A percentile compares a stretch with the other conserved stretches of the same genome.
phyloP scores from a whole-genome alignment of 139 green algal species.

The Edaphochlamys debaryana region DNA sequence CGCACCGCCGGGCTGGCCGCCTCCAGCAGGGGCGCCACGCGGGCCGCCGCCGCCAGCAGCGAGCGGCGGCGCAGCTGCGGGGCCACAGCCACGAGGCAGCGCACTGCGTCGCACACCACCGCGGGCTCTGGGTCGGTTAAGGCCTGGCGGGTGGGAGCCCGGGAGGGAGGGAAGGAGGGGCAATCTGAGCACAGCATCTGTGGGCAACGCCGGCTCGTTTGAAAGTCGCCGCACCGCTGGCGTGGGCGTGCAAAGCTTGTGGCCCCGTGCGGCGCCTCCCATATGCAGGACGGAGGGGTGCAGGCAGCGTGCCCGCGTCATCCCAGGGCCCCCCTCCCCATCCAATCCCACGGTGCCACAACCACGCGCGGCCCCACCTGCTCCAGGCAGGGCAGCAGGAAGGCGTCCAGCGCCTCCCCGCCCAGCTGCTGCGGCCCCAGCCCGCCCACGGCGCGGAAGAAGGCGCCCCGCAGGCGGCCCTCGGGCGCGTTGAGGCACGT shows the following conservation, averaged over 20 bases:
- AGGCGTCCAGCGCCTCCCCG: conserved; percentile 79
- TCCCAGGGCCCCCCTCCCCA: too few species aligned
- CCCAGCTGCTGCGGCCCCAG: conserved; percentile 49
- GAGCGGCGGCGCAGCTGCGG: conserved; percentile 65
- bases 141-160: conserved; percentile 53
- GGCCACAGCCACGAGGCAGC: conserved; percentile 69
- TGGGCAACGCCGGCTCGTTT: too few species aligned
- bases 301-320: too few species aligned
- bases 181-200: too few species aligned
- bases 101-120: conserved; percentile 75
- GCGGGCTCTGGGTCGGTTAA: conserved; percentile 69
- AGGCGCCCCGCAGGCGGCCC: conserved; percentile 79
- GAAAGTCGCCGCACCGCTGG: too few species aligned
- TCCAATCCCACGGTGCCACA: too few species aligned
- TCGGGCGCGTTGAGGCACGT: conserved; percentile 94
- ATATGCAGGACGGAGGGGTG: too few species aligned
- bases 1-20: conserved; percentile 64
- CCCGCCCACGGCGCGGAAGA: conserved; percentile 62
- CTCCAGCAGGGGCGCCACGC: conserved; percentile 60
- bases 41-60: conserved; percentile 66
- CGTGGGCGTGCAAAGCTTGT: too few species aligned
- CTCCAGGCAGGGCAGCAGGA: conserved; percentile 93
- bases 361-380: too few species aligned
- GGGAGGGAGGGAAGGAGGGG: not conserved
- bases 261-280: too few species aligned